These are phyloP conservation scores for Hypoxylon sp. DNA, from an alignment of 2,329 filamentous ascomycete species.

Conservation along the genomic window DNA sequence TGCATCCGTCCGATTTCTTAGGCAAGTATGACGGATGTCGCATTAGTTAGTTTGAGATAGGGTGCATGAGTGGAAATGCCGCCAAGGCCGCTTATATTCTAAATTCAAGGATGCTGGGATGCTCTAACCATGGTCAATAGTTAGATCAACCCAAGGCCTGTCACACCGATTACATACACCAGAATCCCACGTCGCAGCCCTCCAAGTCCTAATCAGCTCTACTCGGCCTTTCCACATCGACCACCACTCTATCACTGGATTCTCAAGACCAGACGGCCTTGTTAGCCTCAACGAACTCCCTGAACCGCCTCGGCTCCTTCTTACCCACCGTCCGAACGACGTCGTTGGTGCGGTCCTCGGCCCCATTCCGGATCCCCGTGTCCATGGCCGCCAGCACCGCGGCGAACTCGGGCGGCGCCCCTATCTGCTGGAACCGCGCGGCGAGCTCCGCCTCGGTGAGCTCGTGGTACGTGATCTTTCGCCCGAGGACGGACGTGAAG, in stretches of 20 bases:
- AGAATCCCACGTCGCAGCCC: background rate
- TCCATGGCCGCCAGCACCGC: constrained; percentile 53
- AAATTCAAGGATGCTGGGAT: background rate
- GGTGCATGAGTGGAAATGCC: background rate
- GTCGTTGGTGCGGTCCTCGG: constrained; percentile 54
- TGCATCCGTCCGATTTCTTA: background rate
- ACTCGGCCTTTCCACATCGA: background rate
- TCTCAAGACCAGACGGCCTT: constrained; percentile 32
- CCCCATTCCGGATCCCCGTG: constrained; percentile 51
- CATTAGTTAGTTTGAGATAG: background rate
- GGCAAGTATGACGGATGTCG: background rate
- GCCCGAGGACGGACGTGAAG: constrained; percentile 51
- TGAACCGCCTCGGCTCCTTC: constrained; percentile 49
- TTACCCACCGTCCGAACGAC: constrained; percentile 54
- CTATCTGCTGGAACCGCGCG: constrained; percentile 41
- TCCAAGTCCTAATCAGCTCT: too few relatives aligned
- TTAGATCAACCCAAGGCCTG: background rate
- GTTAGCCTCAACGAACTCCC: constrained; percentile 46
- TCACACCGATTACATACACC: background rate
- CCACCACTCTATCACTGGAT: background rate
- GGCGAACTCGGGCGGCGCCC: constrained; percentile 52
- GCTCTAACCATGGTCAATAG: background rate
- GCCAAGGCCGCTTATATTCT: background rate
- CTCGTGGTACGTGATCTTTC: constrained; percentile 53
- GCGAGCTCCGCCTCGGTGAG: constrained; percentile 49